Conservation (phyloP, 768 basidiomycete species). For the Cystobasidiopsis lactophilus region DNA sequence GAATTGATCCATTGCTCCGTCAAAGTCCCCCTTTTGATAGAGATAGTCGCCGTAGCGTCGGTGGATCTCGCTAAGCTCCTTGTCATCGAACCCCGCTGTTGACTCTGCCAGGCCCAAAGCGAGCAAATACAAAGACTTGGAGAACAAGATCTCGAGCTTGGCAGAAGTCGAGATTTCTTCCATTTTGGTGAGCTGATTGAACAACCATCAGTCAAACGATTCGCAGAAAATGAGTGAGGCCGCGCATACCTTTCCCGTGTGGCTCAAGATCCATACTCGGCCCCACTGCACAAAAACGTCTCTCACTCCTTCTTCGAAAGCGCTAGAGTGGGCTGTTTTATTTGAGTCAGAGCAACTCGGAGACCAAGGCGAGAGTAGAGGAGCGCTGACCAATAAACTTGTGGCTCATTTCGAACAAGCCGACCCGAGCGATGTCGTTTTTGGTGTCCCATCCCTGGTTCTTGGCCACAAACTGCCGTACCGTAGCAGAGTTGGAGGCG, state of each 20-base stretch:
- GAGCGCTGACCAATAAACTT: constrained; percentile 1
- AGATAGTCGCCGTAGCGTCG: constrained; percentile 65
- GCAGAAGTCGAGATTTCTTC: constrained; percentile 56
- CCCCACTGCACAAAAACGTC: constrained; percentile 66
- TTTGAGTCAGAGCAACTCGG: constrained; percentile 33
- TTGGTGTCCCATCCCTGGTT: background rate
- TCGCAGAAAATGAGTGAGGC: background rate
- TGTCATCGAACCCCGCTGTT: constrained; percentile 48
- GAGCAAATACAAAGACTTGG: constrained; percentile 39
- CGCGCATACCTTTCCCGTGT: constrained; percentile 46
- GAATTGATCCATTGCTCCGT: constrained; percentile 80
- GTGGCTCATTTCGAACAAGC: background rate
- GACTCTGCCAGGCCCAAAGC: constrained; percentile 56
- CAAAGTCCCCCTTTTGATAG: constrained; percentile 74
- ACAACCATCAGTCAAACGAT: background rate
- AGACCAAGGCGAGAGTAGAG: no score
- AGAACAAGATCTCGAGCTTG: constrained; percentile 72
- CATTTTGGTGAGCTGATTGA: constrained; percentile 38
- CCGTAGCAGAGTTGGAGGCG: constrained; percentile 45
- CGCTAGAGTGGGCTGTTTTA: constrained; percentile 38
- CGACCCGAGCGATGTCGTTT: background rate
- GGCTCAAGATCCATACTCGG: constrained; percentile 51
- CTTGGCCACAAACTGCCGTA: constrained; percentile 32
- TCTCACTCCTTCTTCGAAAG: constrained; percentile 61
- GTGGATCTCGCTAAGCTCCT: constrained; percentile 68